phyloP scores from a whole-genome alignment of 169 alveolate genomes.

The Eimeria sp. region DNA sequence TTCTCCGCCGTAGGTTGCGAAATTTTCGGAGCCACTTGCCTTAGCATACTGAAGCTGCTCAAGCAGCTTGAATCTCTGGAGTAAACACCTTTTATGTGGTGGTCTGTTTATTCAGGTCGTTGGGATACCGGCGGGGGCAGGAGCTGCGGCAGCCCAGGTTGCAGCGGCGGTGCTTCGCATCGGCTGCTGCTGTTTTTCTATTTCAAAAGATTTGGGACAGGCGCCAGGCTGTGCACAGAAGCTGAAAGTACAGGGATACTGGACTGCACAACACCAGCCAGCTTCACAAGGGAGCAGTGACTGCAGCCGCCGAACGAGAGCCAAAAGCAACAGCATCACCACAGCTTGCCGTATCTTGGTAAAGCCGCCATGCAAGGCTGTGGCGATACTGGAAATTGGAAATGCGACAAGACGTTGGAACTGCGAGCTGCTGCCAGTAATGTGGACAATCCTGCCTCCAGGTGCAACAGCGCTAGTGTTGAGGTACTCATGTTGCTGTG shows the following conservation, averaged over 20 bases:
- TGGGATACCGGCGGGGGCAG: slow-evolving; percentile 63
- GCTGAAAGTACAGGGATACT: not conserved
- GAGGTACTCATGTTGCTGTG: slow-evolving; percentile 13
- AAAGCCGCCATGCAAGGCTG: not conserved
- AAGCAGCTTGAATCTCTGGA: not conserved
- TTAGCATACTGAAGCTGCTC: not conserved
- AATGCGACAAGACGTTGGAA: not conserved
- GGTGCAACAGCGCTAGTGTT: slow-evolving; percentile 8
- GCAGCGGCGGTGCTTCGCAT: slow-evolving; percentile 36
- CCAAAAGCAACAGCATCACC: not conserved
- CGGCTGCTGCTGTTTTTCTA: slow-evolving; percentile 52
- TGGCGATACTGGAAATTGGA: not conserved
- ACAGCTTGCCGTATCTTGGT: not conserved
- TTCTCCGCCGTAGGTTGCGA: not conserved
- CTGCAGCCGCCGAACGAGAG: not conserved
- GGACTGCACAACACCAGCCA: not conserved
- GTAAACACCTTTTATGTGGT: not conserved
- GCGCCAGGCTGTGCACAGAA: not conserved
- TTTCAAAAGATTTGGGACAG: not conserved
- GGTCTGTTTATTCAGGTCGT: not conserved
- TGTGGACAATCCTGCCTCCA: slow-evolving; percentile 23
- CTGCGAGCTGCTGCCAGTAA: not conserved
- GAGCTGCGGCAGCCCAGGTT: slow-evolving; percentile 60
- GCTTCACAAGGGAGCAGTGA: not conserved
- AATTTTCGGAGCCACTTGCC: not conserved